Conservation (phyloP, 345 rosid genomes). For the Bruguiera parviflora region DNA sequence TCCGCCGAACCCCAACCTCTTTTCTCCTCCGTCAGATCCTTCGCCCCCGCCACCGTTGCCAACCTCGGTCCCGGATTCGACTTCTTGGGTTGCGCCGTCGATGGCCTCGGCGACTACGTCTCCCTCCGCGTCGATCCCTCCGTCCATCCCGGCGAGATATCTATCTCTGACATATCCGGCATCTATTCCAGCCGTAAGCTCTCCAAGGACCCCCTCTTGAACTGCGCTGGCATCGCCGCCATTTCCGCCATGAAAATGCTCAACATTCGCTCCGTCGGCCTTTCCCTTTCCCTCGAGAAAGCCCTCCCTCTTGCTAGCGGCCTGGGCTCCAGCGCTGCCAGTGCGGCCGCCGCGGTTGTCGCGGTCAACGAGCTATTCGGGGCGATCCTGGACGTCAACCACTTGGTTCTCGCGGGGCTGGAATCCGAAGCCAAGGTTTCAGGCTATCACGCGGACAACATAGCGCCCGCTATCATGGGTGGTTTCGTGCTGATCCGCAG, state of each 20-base stretch:
- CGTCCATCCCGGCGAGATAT: slow-evolving; percentile 64
- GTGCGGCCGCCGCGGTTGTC: slow-evolving; percentile 87
- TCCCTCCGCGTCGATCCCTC: slow-evolving; percentile 55
- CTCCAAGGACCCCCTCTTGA: slow-evolving; percentile 63
- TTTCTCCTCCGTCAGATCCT: slow-evolving; percentile 69
- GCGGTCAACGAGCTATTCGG: slow-evolving; percentile 87
- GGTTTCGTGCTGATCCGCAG: slow-evolving; percentile 72
- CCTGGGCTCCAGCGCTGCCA: slow-evolving; percentile 82
- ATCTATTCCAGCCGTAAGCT: slow-evolving; percentile 44
- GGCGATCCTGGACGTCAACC: slow-evolving; percentile 35
- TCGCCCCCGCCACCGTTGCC: slow-evolving; percentile 89
- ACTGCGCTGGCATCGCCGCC: slow-evolving; percentile 94
- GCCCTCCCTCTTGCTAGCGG: slow-evolving; percentile 77
- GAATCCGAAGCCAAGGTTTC: slow-evolving; percentile 91
- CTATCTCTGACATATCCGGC: slow-evolving; percentile 60
- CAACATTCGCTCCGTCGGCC: slow-evolving; percentile 61
- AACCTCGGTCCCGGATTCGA: slow-evolving; percentile 91
- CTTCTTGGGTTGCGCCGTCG: slow-evolving; percentile 88
- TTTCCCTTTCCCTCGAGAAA: slow-evolving; percentile 68
- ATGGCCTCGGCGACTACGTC: slow-evolving; percentile 72
- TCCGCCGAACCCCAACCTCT: slow-evolving; percentile 65
- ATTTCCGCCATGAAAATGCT: slow-evolving; percentile 81
- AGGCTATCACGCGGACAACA: slow-evolving; percentile 88
- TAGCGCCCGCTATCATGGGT: slow-evolving; percentile 87
- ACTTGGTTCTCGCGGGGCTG: slow-evolving; percentile 69